Base-by-base conservation (phyloP, 106 monocot genomes). In the Dendrobium officinale region DNA sequence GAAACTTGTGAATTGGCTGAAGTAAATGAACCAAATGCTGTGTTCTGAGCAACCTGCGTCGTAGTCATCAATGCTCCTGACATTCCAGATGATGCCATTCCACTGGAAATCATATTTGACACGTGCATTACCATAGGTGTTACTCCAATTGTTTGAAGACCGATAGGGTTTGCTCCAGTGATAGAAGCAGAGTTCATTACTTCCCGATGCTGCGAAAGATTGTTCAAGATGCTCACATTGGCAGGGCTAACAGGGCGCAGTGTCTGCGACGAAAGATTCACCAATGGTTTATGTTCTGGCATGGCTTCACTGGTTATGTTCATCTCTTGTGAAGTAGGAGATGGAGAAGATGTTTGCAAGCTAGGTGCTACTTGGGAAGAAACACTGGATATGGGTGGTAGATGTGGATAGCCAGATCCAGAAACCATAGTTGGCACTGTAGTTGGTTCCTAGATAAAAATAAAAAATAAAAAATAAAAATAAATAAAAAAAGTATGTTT, bases 41-140 rank as follows among this genome's bases (percentile, higher is more conserved):
- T 73, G 82, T 86, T 96, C 79, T 96, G 93, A 76, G 80, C 77
- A 72, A 87, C 86, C 61, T 88, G 93, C 77, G 85, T 40, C 59
- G 83, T 85, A 49, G 85, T 77, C 82, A 90, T 80, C 48, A 86
- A 64, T 48, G 83, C 22, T 17, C 89, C 91, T 26, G 91, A 59
- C 40, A 90, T 78, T 42, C 77, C 85, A 83, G 88, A 85, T 79
- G 94, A 88, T 54, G 81, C 42, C 94, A 94, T 89, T 83, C 92
- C 92, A 88, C 85, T 91, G 42, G 94, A 90, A 73, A 98, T 92
- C 91, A 98, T 88, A 75, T 89, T 98, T 37, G 97, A 91, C 94
- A 97, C 91, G 72, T 97, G 96, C 83, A 91, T 84, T 75, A 91
- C 89, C 85, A 96, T 91, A 19, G 89, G 86, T 40, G 84, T 80